These are phyloP conservation scores for Crucihimalaya himalaica DNA, from an alignment of 345 rosid species.

Conservation along the genomic window DNA sequence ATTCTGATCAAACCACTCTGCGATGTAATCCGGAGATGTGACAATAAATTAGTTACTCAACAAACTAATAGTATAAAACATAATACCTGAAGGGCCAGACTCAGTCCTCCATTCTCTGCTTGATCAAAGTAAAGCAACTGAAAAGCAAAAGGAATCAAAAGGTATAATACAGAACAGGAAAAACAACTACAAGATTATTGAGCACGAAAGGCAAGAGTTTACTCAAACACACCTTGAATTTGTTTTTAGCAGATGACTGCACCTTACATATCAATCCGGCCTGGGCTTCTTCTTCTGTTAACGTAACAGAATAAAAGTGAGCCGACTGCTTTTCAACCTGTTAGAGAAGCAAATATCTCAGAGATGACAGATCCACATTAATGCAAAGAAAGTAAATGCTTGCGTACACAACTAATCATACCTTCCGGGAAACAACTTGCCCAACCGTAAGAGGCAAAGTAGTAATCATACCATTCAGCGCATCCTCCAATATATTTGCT, in stretches of 20 bases:
- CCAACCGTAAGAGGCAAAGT: slow-evolving; percentile 62
- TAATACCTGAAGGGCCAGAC: slow-evolving; percentile 81
- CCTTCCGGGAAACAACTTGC: slow-evolving; percentile 73
- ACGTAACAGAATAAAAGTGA: slow-evolving; percentile 81
- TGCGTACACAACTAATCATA: slow-evolving; percentile 24
- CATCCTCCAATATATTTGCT: slow-evolving; percentile 84
- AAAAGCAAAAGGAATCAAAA: slow-evolving; percentile 23
- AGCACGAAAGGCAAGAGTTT: neutral
- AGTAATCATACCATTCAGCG: slow-evolving; percentile 68
- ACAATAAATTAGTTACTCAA: neutral
- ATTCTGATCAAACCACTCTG: neutral
- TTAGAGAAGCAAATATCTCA: slow-evolving; percentile 35
- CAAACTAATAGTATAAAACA: neutral
- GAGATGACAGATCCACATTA: slow-evolving; percentile 25
- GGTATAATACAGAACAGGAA: neutral
- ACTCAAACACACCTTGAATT: slow-evolving; percentile 71
- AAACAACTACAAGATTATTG: neutral
- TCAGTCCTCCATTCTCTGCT: slow-evolving; percentile 76
- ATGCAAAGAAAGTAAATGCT: neutral
- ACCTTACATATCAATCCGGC: slow-evolving; percentile 85
- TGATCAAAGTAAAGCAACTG: slow-evolving; percentile 87
- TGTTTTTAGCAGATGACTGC: slow-evolving; percentile 90
- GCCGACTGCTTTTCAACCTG: slow-evolving; percentile 99
- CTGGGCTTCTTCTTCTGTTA: slow-evolving; percentile 85
- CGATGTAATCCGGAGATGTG: no score